Evolutionary conservation across 208 protist genomes (phyloP).

Genomic region (Wallacemonas rigidus): DNA sequence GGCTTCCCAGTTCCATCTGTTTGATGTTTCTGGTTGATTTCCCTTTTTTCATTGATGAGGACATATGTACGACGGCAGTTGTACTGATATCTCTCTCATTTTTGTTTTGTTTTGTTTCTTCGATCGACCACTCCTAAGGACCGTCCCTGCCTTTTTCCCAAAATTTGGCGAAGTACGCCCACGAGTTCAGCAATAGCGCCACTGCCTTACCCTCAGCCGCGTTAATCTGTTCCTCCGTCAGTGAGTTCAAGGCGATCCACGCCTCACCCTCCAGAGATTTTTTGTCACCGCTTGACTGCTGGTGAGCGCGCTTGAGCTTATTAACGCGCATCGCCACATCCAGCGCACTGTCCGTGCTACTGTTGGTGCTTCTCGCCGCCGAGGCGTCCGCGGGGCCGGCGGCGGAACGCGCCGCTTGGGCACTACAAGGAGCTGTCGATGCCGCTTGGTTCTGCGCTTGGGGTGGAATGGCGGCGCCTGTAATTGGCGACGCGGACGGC

Average conservation of each 20-base stretch:
- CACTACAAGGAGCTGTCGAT: constrained; percentile 9
- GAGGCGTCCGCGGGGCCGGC: constrained; percentile 2
- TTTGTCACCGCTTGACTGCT: constrained; percentile 54
- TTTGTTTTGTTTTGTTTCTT: no score
- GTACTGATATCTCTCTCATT: no score
- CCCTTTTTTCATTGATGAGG: no score
- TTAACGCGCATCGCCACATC: constrained; percentile 90
- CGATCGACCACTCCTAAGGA: constrained; percentile 21
- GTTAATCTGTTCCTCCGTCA: constrained; percentile 86
- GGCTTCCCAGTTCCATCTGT: no score
- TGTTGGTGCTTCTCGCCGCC: constrained; percentile 3
- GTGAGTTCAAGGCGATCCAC: constrained; percentile 73
- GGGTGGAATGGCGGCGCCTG: neutral
- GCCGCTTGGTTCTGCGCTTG: neutral
- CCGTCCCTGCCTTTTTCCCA: constrained; percentile 90
- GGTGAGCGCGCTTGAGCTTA: constrained; percentile 81
- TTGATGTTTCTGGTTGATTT: no score
- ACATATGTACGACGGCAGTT: no score
- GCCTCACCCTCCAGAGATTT: constrained; percentile 66
- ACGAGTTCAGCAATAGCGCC: constrained; percentile 87
- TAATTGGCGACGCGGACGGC: neutral
- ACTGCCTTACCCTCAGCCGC: constrained; percentile 88
- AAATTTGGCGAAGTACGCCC: constrained; percentile 92
- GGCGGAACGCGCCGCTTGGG: neutral
- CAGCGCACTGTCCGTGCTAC: constrained; percentile 51